Percentiles rank a stretch among this genome's conserved stretches.
Conservation (phyloP, 163 green algal species). For the Coccomyxa subellipsoidea region DNA sequence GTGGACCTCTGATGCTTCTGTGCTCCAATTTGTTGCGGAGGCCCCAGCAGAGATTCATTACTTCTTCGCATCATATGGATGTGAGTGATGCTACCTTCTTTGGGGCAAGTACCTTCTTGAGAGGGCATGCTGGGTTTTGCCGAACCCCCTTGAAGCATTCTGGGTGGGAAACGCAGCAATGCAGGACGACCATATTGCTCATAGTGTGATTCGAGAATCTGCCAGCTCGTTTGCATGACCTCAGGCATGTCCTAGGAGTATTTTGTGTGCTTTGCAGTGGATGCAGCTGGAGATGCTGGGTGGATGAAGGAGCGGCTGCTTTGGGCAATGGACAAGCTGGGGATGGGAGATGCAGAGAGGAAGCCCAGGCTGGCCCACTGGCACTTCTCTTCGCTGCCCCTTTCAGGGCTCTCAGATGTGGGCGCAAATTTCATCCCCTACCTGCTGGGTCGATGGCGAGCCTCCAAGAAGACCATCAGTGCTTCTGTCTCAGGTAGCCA, state of each 20-base stretch:
- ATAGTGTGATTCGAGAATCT: too few relatives aligned
- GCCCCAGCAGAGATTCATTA: background rate
- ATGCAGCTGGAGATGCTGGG: background rate
- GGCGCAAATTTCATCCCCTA: conserved; percentile 7
- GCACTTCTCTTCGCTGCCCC: conserved; percentile 13
- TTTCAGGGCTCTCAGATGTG: conserved; percentile 7
- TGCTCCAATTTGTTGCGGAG: background rate
- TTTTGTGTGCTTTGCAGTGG: background rate
- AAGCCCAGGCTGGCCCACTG: background rate
- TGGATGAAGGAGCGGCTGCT: background rate
- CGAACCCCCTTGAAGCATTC: too few relatives aligned
- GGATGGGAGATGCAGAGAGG: background rate
- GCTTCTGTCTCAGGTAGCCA: background rate
- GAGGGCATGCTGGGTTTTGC: too few relatives aligned
- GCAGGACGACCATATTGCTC: too few relatives aligned
- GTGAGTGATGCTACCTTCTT: background rate
- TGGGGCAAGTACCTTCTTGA: background rate
- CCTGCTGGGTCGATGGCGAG: background rate
- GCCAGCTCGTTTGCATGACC: background rate
- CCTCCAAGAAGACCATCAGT: background rate
- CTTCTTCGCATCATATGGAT: background rate
- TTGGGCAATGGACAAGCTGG: background rate
- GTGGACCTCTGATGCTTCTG: background rate
- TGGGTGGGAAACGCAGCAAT: too few relatives aligned
- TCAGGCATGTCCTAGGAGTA: background rate